These are phyloP conservation scores for Aphanomyces astaci DNA, from an alignment of 352 stramenopile genomes.

Conservation along the genomic window DNA sequence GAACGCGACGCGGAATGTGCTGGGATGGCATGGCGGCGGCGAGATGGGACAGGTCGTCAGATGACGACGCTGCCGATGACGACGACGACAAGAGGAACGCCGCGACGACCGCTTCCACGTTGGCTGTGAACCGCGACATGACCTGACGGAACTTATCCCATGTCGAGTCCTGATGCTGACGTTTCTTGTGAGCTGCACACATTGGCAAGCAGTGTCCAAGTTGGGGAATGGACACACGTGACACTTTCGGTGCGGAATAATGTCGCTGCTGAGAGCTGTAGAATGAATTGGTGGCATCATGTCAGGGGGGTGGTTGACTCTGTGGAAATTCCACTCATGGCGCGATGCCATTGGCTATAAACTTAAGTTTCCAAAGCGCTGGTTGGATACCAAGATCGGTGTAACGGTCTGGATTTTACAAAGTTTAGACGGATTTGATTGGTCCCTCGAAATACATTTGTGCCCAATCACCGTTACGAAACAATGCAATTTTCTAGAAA, in stretches of 20 bases:
- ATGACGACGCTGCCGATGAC: background rate
- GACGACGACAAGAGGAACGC: background rate
- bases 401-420: slow-evolving; percentile 1
- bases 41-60: background rate
- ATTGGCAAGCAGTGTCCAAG: background rate
- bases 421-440: background rate
- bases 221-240: slow-evolving; percentile 12
- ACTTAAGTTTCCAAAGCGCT: background rate
- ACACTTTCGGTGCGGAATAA: background rate
- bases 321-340: background rate
- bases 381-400: background rate
- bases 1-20: background rate
- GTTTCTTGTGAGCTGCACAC: background rate
- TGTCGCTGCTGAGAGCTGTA: background rate
- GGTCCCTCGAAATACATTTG: background rate
- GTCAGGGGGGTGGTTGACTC: background rate
- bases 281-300: background rate
- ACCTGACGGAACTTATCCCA: slow-evolving; percentile 12
- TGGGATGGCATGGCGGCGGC: background rate
- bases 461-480: background rate
- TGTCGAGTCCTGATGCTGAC: background rate
- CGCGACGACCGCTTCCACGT: slow-evolving; percentile 9
- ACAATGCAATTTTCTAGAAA: background rate
- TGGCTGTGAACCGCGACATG: slow-evolving; percentile 22
- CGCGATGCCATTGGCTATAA: background rate